Evolutionary conservation across 2,329 filamentous ascomycete genomes (phyloP), one percentile per base, ranked within the genome.

Genomic region (Fusarium compactum): DNA sequence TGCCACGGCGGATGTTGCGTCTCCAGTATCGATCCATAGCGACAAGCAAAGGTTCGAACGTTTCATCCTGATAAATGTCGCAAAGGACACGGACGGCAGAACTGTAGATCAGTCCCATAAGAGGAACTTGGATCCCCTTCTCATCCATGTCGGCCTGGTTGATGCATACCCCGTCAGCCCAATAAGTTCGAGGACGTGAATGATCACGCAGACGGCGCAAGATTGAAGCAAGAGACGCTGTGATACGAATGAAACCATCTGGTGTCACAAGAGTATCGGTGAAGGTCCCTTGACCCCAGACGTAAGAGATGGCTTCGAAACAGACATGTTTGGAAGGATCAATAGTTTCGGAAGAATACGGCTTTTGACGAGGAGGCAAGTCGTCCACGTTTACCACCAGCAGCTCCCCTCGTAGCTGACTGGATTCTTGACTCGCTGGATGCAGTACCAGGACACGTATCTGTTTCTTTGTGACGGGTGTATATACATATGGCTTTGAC

Each of bases 61-160:
- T 16, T 11, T 55, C 45, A 1, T n/a, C 18, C 5, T 66, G 48
- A 0, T 45, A 14, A 1, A 67, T 15, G 5, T 67, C 62, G 24
- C 64, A 67, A 2, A 65, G 14, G 3, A 67, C 62, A 4, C 50
- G 43, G 0, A 61, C 20, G 1, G 64, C 64, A 11, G 64, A 67
- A 18, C 55, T 41, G 6, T 66, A 67, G 2, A 67, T 61, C 16
- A 27, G 20, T 5, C 50, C 62, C 64, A 67, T 67, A 0, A 67
- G 40, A 32, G 62, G 32, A 1, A 67, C 50, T 16, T 67, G 64
- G 0, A 48, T n/a, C 12, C 55, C 62, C 0, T 66, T 67, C 40
- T 67, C 64, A 0, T 4, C 10, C 12, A 56, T 1, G 10, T 67
- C 50, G 4, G 18, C 25, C 16, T 55, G 52, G 12, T 67, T 61